Evolutionary conservation across 495 filamentous ascomycete species (phyloP), one percentile per base, ranked within the genome.

Genomic region (Viridothelium virens): DNA sequence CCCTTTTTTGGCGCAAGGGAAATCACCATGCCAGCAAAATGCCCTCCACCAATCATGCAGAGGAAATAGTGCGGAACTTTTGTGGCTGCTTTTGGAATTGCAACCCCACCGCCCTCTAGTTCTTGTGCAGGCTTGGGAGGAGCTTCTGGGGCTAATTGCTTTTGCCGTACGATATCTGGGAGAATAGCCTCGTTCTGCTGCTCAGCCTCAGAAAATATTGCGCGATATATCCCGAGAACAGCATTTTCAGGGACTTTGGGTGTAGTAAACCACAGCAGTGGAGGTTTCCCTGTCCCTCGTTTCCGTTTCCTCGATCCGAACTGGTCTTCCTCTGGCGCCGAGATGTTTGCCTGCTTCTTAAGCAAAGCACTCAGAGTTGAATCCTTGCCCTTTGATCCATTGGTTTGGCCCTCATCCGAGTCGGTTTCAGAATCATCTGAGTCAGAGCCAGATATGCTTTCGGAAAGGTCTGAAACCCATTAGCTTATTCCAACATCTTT

Each of bases 41-140:
- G 94, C 1, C 94, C 94, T 68, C 94, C 94, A 7, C 94, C 94
- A 64, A 97, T 95, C 94, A 98, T 98, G 75, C 92, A 97, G 65
- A 97, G 84, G 72, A 98, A 96, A 36, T 96, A 84, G 70, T 96
- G 92, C 5, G 90, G 90, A 37, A 85, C 80, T 12, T 63, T 47
- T 1, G 68, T 68, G 14, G 66, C 64, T 41, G n/a, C 59, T 39
- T 70, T 64, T 18, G 66, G 68, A 48, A 84, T 83, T 73, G 80
- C 75, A 46, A 80, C 81, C 31, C 81, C 84, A 9, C 82, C 81
- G 44, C 76, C 73, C 31, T 73, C 72, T 37, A 67, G 62, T 56
- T 78, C 74, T 25, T 73, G 74, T 37, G 74, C 59, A 53, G 70
- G 71, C 39, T 84, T 56, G 9, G 74, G 70, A 1, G 70, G 68